Percentiles rank a stretch among this genome's conserved stretches.
These are phyloP conservation scores for Crithidia brevicula DNA, from an alignment of 208 protist genomes.

Conservation along the genomic window DNA sequence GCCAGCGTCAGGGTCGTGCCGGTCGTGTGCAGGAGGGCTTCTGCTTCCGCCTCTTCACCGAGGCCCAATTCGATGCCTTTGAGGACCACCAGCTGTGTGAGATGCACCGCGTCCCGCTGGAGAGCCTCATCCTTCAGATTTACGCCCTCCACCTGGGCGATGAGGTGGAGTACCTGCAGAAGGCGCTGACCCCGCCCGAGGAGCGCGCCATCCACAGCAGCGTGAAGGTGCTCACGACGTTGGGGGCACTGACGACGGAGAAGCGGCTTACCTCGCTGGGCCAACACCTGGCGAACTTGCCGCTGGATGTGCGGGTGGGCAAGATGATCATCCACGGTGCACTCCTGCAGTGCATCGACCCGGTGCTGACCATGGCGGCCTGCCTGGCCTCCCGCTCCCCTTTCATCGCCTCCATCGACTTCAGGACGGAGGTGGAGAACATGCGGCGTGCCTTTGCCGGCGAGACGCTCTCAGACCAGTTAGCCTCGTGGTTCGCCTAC, in stretches of 20 bases:
- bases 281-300: conserved; percentile 90
- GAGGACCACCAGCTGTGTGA: conserved; percentile 94
- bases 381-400: conserved; percentile 84
- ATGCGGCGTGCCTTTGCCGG: conserved; percentile 76
- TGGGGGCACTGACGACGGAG: conserved; percentile 83
- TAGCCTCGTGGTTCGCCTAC: conserved; percentile 91
- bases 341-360: conserved; percentile 96
- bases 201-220: conserved; percentile 84
- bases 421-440: conserved; percentile 83
- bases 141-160: conserved; percentile 88
- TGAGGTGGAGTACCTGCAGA: conserved; percentile 89
- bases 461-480: conserved; percentile 86
- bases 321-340: conserved; percentile 97
- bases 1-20: conserved; percentile 96
- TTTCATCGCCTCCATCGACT: conserved; percentile 92
- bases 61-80: conserved; percentile 79
- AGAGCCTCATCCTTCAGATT: conserved; percentile 96
- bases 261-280: conserved; percentile 93
- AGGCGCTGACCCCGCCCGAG: conserved; percentile 84
- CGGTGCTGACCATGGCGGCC: conserved; percentile 96
- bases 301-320: conserved; percentile 89
- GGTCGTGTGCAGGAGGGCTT: conserved; percentile 96
- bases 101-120: conserved; percentile 96
- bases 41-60: conserved; percentile 96
- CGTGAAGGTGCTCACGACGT: conserved; percentile 80